These are phyloP conservation scores for Neopestalotiopsis sp. DNA, from an alignment of 2,329 filamentous ascomycete genomes.

Conservation along the genomic window DNA sequence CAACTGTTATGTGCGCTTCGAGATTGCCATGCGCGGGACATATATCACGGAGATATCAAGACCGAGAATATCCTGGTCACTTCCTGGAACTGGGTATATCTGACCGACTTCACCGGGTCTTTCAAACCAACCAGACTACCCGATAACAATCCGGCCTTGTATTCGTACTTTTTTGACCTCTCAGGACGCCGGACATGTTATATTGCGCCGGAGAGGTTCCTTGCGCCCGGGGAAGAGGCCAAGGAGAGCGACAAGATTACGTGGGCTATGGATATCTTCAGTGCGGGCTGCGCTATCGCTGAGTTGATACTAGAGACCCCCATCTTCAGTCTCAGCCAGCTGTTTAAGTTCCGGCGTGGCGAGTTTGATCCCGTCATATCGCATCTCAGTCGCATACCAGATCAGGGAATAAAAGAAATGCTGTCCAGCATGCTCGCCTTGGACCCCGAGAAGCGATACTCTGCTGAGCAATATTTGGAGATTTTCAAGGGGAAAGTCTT, in stretches of 20 bases:
- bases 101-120: constrained; percentile 94
- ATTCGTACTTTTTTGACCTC: constrained; percentile 97
- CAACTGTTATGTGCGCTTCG: constrained; percentile 91
- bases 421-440: constrained; percentile 96
- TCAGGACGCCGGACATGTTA: constrained; percentile 93
- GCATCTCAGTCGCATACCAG: constrained; percentile 84
- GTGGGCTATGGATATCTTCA: constrained; percentile 99
- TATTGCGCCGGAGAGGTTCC: constrained; percentile 90
- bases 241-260: constrained; percentile 65
- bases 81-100: constrained; percentile 99
- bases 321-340: constrained; percentile 95
- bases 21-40: constrained; percentile 86
- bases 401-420: constrained; percentile 85
- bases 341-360: constrained; percentile 91
- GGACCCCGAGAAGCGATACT: constrained; percentile 89
- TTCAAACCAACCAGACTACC: constrained; percentile 95
- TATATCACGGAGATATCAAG: constrained; percentile 98
- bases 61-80: constrained; percentile 96
- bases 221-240: constrained; percentile 71
- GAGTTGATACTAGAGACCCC: constrained; percentile 94
- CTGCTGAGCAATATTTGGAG: constrained; percentile 90
- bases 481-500: constrained; percentile 94
- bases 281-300: constrained; percentile 93
- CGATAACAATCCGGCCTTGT: constrained; percentile 95
- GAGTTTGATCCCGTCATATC: constrained; percentile 89